Conservation (phyloP, 1,284 basidiomycete species). For the Mycena citricolor region DNA sequence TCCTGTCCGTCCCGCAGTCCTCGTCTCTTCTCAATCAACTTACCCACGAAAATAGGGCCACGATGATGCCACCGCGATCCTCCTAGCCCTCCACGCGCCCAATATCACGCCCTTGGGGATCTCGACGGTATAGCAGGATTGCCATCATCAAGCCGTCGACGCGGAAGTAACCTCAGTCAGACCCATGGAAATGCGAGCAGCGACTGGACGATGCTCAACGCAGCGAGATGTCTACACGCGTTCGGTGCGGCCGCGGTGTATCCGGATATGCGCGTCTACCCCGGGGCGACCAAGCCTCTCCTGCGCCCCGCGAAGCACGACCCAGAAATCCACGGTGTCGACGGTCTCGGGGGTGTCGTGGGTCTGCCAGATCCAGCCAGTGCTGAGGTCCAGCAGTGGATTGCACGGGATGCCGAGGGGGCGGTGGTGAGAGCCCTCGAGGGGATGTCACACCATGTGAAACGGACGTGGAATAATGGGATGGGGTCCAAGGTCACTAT, state of each 20-base stretch:
- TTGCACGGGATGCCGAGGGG: slow-evolving; percentile 43
- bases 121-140: slow-evolving; percentile 63
- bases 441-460: slow-evolving; percentile 62
- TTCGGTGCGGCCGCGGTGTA: slow-evolving; percentile 49
- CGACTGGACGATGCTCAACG: slow-evolving; percentile 66
- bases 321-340: slow-evolving; percentile 76
- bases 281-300: slow-evolving; percentile 69
- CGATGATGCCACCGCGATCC: slow-evolving; percentile 80
- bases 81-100: slow-evolving; percentile 66
- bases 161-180: slow-evolving; percentile 36
- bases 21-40: neutral
- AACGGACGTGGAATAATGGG: slow-evolving; percentile 53
- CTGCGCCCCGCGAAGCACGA: slow-evolving; percentile 51
- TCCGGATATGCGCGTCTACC: slow-evolving; percentile 57
- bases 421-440: slow-evolving; percentile 54
- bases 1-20: slow-evolving; percentile 32
- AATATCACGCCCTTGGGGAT: slow-evolving; percentile 71
- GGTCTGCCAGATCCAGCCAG: slow-evolving; percentile 56
- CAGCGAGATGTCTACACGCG: slow-evolving; percentile 68
- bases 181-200: slow-evolving; percentile 76
- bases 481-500: slow-evolving; percentile 58
- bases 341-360: slow-evolving; percentile 79
- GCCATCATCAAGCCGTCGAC: neutral
- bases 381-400: slow-evolving; percentile 46
- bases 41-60: slow-evolving; percentile 57